phyloP scores from a whole-genome alignment of 2,329 filamentous ascomycete genomes.

The Coniochaeta ligniaria region DNA sequence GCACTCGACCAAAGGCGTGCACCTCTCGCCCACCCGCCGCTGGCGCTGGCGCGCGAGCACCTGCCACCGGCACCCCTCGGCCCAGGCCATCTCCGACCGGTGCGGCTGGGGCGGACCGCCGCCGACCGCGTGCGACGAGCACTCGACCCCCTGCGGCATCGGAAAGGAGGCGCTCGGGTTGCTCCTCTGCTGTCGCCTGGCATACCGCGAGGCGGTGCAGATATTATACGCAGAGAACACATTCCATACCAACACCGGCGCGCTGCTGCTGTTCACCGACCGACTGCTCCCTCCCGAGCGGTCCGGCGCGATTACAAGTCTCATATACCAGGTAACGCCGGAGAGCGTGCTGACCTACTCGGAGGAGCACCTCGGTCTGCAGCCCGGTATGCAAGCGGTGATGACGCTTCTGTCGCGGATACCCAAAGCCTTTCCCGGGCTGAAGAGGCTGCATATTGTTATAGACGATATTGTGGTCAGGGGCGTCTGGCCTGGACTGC shows the following conservation, averaged over 20 bases:
- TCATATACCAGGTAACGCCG: slow-evolving; percentile 3
- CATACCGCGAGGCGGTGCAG: slow-evolving; percentile 7
- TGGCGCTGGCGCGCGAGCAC: slow-evolving; percentile 9
- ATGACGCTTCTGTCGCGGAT: slow-evolving; percentile 1
- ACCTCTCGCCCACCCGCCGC: not conserved
- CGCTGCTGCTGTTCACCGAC: slow-evolving; percentile 4
- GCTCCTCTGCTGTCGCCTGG: slow-evolving; percentile 3
- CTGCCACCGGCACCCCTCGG: slow-evolving; percentile 9
- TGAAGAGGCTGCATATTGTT: slow-evolving; percentile 2
- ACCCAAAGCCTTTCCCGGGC: slow-evolving; percentile 5
- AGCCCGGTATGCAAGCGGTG: slow-evolving; percentile 4
- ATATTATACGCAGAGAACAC: slow-evolving; percentile 8
- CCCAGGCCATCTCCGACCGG: slow-evolving; percentile 1
- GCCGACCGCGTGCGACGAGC: slow-evolving; percentile 5
- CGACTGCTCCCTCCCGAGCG: slow-evolving; percentile 1
- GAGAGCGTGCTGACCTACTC: slow-evolving; percentile 6
- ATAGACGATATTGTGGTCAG: not conserved
- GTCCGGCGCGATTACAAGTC: not conserved
- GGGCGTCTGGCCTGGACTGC: not conserved
- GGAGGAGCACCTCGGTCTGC: slow-evolving; percentile 5
- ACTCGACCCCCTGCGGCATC: slow-evolving; percentile 2
- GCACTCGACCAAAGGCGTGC: slow-evolving; percentile 6
- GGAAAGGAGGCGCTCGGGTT: slow-evolving; percentile 2
- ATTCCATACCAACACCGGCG: slow-evolving; percentile 7
- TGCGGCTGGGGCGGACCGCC: slow-evolving; percentile 6